phyloP scores from a whole-genome alignment of 2,329 filamentous ascomycete genomes.

The Penicillium concentricum region DNA sequence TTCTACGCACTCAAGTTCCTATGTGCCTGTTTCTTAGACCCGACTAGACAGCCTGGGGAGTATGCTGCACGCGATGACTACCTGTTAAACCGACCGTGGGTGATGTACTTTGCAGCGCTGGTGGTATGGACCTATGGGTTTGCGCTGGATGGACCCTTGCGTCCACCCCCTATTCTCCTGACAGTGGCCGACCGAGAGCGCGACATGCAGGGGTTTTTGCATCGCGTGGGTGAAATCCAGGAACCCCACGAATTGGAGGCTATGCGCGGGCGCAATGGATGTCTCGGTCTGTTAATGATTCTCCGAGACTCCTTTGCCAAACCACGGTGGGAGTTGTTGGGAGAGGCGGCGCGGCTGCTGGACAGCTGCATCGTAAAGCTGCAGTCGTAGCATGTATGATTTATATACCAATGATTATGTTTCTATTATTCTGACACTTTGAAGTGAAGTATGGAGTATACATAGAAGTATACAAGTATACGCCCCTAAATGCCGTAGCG shows the following conservation, averaged over 20 bases:
- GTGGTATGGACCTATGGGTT: slow-evolving; percentile 96
- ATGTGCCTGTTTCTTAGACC: slow-evolving; percentile 68
- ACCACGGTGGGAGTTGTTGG: slow-evolving; percentile 86
- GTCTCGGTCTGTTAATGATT: slow-evolving; percentile 76
- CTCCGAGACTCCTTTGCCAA: slow-evolving; percentile 77
- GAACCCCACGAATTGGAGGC: slow-evolving; percentile 75
- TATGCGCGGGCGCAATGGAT: slow-evolving; percentile 75
- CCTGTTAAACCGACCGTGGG: slow-evolving; percentile 89
- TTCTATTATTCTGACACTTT: not conserved
- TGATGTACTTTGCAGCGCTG: slow-evolving; percentile 86
- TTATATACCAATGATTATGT: slow-evolving; percentile 5
- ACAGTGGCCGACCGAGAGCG: slow-evolving; percentile 65
- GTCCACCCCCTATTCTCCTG: slow-evolving; percentile 50
- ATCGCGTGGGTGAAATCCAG: slow-evolving; percentile 67
- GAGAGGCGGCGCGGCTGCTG: slow-evolving; percentile 79
- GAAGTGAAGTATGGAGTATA: not conserved
- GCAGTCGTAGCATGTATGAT: slow-evolving; percentile 19
- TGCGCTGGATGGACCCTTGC: slow-evolving; percentile 77
- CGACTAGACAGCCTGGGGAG: slow-evolving; percentile 32
- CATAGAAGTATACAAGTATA: not conserved
- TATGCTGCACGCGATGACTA: slow-evolving; percentile 88
- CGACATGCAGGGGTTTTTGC: slow-evolving; percentile 78
- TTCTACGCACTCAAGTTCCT: slow-evolving; percentile 91
- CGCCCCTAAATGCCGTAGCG: not conserved
- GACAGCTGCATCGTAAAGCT: slow-evolving; percentile 74